Percentiles rank a stretch among this genome's conserved stretches.
Evolutionary conservation across 129 eudicot genomes (phyloP).

Genomic region (Escallonia rubra): DNA sequence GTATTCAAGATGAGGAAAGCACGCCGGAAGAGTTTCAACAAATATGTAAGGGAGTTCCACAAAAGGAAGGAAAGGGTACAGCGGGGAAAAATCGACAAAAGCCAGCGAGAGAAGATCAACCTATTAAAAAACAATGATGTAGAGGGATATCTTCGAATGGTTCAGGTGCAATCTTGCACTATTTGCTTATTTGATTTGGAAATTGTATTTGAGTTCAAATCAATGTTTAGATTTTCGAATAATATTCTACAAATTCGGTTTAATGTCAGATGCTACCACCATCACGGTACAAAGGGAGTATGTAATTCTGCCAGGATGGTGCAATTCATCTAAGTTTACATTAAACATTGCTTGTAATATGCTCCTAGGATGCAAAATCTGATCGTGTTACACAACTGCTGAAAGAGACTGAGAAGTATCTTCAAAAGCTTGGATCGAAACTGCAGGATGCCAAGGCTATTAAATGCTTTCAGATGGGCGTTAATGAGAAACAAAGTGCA

Average conservation of each 20-base stretch:
- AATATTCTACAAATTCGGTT: too few relatives aligned
- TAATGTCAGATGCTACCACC: too few relatives aligned
- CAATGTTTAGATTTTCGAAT: too few relatives aligned
- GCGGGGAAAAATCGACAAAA: constrained; percentile 92
- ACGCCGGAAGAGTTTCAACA: constrained; percentile 87
- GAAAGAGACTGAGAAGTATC: constrained; percentile 95
- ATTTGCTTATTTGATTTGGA: neutral
- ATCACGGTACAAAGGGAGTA: too few relatives aligned
- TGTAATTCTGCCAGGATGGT: neutral
- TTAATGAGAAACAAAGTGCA: constrained; percentile 35
- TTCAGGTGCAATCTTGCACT: constrained; percentile 55
- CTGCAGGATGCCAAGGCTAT: constrained; percentile 72
- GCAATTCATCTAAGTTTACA: neutral
- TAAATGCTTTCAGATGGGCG: constrained; percentile 62
- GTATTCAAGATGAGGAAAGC: constrained; percentile 75
- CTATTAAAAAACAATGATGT: constrained; percentile 90
- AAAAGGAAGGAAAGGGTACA: constrained; percentile 89
- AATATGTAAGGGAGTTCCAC: constrained; percentile 81
- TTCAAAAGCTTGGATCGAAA: constrained; percentile 91
- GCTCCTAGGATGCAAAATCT: constrained; percentile 85
- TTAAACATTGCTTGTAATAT: neutral
- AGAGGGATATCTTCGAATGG: constrained; percentile 99
- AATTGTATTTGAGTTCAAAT: neutral
- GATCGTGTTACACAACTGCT: constrained; percentile 89
- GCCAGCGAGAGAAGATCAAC: constrained; percentile 95